Base-by-base conservation (phyloP, 257 asterid genomes). In the Prunella vulgaris region DNA sequence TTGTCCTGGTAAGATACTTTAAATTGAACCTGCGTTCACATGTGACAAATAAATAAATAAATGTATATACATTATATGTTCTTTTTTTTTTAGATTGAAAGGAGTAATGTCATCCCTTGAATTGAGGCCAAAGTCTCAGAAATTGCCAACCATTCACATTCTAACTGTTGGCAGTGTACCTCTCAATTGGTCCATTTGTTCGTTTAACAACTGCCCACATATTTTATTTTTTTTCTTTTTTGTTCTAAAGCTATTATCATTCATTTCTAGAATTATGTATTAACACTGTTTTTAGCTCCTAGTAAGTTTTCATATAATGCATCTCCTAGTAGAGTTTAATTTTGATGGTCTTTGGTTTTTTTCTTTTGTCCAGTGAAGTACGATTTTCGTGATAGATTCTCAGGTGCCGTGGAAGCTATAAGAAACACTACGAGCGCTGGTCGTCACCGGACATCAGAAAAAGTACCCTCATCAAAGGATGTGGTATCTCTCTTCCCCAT, bases 381-480 rank as follows among this genome's bases (percentile, higher is more conserved):
- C 77, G 98, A 90, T 66, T 75, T 88, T 30, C 89, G 93, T 57
- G 96, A 93, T 42, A 85, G 84, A 78, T 87, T 84, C 74, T 80
- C 96, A 22, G 96, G 98, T 60, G 90, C 97, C 14, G 93, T 88
- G 17, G 98, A 90, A 80, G 92, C 93, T 24, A 84, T 96, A 80
- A 86, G 87, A 80, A 82, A 85, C 68, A 60, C 74, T 71, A 74
- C 91, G 13, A 70, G 83, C 74, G 42, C 95, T 30, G 95, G 96
- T 68, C 88, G 93, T 54, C 84, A 83, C 73, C 81, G 90, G 68
- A 77, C 87, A 64, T 79, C 88, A 18, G 96, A 90, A 25, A 95
- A 84, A 77, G 82, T 77, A 61, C 92, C 98, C 73, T 87, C 95
- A 35, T 93, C 98, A 52, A 93, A 90, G 84, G 95, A 93, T 80